Conservation (phyloP, 2,329 filamentous ascomycete species). For the Fusarium sarcochroum region DNA sequence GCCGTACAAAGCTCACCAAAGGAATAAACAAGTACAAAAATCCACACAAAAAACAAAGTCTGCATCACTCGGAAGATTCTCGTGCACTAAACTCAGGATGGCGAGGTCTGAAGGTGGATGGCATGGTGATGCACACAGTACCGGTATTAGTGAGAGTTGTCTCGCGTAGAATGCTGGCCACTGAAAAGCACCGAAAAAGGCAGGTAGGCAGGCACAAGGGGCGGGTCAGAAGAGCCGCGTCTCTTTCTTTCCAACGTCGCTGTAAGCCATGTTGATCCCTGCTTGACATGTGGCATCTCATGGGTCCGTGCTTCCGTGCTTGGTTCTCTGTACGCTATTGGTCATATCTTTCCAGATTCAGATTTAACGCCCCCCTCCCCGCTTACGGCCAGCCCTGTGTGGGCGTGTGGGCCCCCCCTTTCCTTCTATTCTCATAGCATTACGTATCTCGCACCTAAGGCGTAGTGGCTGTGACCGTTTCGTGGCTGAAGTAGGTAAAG, state of each 20-base stretch:
- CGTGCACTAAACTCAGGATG: neutral
- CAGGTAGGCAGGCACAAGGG: neutral
- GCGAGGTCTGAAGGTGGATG: neutral
- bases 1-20: constrained; percentile 12
- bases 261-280: constrained; percentile 43
- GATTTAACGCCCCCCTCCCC: neutral
- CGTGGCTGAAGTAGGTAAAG: constrained; percentile 20
- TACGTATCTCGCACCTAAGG: constrained; percentile 11
- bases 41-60: neutral
- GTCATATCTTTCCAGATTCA: neutral
- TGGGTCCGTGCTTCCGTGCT: constrained; percentile 41
- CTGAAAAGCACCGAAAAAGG: constrained; percentile 3
- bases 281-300: constrained; percentile 50
- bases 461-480: neutral
- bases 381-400: constrained; percentile 39
- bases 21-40: constrained; percentile 12
- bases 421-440: constrained; percentile 18
- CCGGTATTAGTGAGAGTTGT: neutral
- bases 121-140: constrained; percentile 1
- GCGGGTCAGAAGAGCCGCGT: constrained; percentile 46
- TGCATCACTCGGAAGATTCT: neutral
- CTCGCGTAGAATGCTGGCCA: constrained; percentile 3
- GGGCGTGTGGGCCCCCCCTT: constrained; percentile 17
- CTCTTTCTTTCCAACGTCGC: constrained; percentile 6
- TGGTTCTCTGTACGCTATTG: neutral